These are phyloP conservation scores for Botrytis fragariae DNA, from an alignment of 2,329 filamentous ascomycete genomes.

Conservation along the genomic window DNA sequence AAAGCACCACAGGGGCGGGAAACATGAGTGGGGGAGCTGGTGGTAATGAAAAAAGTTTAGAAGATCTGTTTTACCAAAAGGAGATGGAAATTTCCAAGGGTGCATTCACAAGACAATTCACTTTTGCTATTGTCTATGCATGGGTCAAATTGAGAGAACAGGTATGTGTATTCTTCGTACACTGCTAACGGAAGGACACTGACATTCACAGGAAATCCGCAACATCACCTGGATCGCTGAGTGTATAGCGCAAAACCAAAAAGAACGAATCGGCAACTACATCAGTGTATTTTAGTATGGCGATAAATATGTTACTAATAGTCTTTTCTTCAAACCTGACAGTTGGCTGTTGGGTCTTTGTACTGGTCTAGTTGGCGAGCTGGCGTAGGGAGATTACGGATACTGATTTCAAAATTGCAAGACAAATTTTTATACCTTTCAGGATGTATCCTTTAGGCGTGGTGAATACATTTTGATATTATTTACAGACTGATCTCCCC, in stretches of 20 bases:
- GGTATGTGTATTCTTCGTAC: slow-evolving; percentile 52
- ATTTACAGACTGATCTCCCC: slow-evolving; percentile 74
- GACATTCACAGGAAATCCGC: slow-evolving; percentile 77
- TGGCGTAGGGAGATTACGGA: slow-evolving; percentile 35
- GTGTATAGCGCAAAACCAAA: slow-evolving; percentile 99
- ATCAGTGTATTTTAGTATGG: slow-evolving; percentile 83
- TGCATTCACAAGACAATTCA: slow-evolving; percentile 95
- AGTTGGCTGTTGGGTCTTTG: slow-evolving; percentile 26
- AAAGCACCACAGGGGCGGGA: slow-evolving; percentile 69
- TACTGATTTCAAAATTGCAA: slow-evolving; percentile 27
- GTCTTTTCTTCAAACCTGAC: slow-evolving; percentile 22
- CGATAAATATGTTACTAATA: slow-evolving; percentile 23
- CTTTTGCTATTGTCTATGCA: slow-evolving; percentile 89
- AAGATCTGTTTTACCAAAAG: slow-evolving; percentile 98
- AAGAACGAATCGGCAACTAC: slow-evolving; percentile 97
- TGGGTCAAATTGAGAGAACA: slow-evolving; percentile 98
- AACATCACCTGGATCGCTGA: slow-evolving; percentile 99
- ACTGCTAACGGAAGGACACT: slow-evolving; percentile 29
- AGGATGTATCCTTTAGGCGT: neutral
- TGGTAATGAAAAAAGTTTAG: slow-evolving; percentile 81
- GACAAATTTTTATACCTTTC: slow-evolving; percentile 32
- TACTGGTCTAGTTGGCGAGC: slow-evolving; percentile 31
- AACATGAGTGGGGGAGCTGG: slow-evolving; percentile 83
- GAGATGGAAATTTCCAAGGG: slow-evolving; percentile 98
- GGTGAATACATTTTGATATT: slow-evolving; percentile 32